Conservation (phyloP, 768 basidiomycete species). For the Phanerodontia chrysosporium region DNA sequence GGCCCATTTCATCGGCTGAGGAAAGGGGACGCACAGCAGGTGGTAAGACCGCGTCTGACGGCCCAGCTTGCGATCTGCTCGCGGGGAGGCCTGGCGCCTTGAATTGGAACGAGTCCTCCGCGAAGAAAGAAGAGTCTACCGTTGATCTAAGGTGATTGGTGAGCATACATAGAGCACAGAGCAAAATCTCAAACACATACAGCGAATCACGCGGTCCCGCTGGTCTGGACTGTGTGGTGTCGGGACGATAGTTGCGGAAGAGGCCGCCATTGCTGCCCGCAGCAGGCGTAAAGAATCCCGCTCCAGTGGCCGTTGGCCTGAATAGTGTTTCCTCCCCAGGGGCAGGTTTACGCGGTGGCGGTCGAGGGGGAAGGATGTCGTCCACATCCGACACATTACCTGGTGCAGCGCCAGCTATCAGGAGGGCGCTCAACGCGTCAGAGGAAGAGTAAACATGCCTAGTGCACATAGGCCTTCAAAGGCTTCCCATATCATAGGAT, state of each 20-base stretch:
- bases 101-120: constrained; percentile 54
- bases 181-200: constrained; percentile 36
- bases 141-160: constrained; percentile 38
- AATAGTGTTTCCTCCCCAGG: constrained; percentile 48
- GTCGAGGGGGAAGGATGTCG: constrained; percentile 64
- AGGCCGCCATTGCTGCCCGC: constrained; percentile 49
- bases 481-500: constrained; percentile 89
- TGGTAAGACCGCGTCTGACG: constrained; percentile 34
- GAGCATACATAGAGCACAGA: constrained; percentile 5
- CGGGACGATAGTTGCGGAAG: constrained; percentile 56
- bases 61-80: constrained; percentile 29
- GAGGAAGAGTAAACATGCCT: constrained; percentile 44
- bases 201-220: constrained; percentile 56
- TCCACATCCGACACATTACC: constrained; percentile 71
- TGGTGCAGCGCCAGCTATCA: constrained; percentile 31
- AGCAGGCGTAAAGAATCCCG: constrained; percentile 77
- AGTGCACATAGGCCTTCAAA: constrained; percentile 82
- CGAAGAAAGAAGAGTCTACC: constrained; percentile 51
- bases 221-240: constrained; percentile 41
- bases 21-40: constrained; percentile 66
- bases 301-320: constrained; percentile 55
- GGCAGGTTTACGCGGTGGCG: constrained; percentile 48
- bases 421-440: constrained; percentile 5
- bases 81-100: constrained; percentile 36
- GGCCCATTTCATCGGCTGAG: constrained; percentile 79